Base-by-base conservation (phyloP, 768 basidiomycete species). In the Trametes elegans region DNA sequence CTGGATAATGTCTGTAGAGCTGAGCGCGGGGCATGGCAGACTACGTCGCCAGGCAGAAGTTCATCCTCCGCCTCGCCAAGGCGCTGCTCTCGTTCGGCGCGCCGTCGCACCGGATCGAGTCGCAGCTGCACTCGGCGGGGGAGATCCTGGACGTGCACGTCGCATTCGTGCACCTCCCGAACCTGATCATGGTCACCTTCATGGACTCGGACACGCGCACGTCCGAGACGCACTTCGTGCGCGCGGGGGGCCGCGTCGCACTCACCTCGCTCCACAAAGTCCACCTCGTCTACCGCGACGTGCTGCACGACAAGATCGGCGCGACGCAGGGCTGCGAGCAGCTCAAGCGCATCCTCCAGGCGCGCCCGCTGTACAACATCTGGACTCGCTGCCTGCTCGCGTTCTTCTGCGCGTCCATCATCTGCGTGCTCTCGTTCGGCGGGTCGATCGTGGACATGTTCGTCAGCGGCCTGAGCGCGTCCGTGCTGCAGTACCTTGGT, bases 51-150 rank as follows among this genome's bases (percentile, higher is more conserved):
- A 44, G 66, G n/a, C 62, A 75, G 46, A 83, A 86, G 49, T 97
- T 97, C 73, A 78, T 97, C 45, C 74, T 95, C 62, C 87, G 86
- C 66, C 80, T 97, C 23, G 90, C 92, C 2, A 88, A 91, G 67
- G 90, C 90, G 10, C 79, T 98, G 54, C 82, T 98, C 67, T 79
- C 85, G n/a, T 95, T 90, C 68, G 94, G 94, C 18, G 90, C 93
- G n/a, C 93, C 93, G 1, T 93, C 92, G 19, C 95, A 97, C 69
- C 81, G 95, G 18, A 87, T 95, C 59, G 93, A 96, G 72, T 85
- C 90, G 1, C 93, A 95, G 68, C 80, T 98, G 35, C 77, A 79
- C 55, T 82, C 89, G 4, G 92, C 91, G 2, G 87, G 93, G 6
- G 73, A 79, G 10, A 87, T 91, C 53, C 80, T 97, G 14, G 83